Conservation (phyloP, 768 basidiomycete species). For the Boletus vermiculosoides region DNA sequence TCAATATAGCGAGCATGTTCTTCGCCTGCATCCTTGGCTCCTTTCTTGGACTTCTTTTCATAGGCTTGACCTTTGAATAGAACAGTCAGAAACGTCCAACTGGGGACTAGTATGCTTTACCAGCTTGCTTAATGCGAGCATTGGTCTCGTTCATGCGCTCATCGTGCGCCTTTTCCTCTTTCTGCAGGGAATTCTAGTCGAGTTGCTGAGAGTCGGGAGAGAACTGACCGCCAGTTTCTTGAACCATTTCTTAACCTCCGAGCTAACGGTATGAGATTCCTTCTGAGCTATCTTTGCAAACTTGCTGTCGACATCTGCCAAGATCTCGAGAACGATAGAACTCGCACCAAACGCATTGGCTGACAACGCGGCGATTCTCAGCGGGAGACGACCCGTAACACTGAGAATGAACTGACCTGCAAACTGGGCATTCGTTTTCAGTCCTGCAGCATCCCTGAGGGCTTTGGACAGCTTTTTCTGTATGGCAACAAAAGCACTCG, state of each 20-base stretch:
- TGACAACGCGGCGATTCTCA: slow-evolving; percentile 26
- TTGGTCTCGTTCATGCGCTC: slow-evolving; percentile 66
- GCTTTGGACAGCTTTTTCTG: slow-evolving; percentile 79
- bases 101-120: slow-evolving; percentile 30
- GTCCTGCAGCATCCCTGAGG: slow-evolving; percentile 58
- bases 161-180: slow-evolving; percentile 78
- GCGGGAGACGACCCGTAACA: neutral
- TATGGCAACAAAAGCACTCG: slow-evolving; percentile 53
- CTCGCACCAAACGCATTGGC: slow-evolving; percentile 67
- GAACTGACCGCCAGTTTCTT: slow-evolving; percentile 71
- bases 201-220: neutral
- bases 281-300: slow-evolving; percentile 74
- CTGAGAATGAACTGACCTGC: slow-evolving; percentile 48
- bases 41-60: slow-evolving; percentile 81
- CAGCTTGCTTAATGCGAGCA: slow-evolving; percentile 74
- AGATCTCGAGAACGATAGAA: slow-evolving; percentile 64
- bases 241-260: slow-evolving; percentile 83
- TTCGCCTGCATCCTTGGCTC: slow-evolving; percentile 59
- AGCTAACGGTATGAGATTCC: slow-evolving; percentile 62
- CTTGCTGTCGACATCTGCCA: slow-evolving; percentile 70
- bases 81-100: slow-evolving; percentile 4
- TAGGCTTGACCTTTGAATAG: slow-evolving; percentile 55
- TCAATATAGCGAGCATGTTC: slow-evolving; percentile 79
- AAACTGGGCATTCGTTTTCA: slow-evolving; percentile 60
- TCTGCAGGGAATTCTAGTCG: slow-evolving; percentile 42